A percentile compares a stretch with the other conserved stretches of the same genome.
Conservation (phyloP, 2,329 filamentous ascomycete species). For the Ceratocystiopsis minuta region DNA sequence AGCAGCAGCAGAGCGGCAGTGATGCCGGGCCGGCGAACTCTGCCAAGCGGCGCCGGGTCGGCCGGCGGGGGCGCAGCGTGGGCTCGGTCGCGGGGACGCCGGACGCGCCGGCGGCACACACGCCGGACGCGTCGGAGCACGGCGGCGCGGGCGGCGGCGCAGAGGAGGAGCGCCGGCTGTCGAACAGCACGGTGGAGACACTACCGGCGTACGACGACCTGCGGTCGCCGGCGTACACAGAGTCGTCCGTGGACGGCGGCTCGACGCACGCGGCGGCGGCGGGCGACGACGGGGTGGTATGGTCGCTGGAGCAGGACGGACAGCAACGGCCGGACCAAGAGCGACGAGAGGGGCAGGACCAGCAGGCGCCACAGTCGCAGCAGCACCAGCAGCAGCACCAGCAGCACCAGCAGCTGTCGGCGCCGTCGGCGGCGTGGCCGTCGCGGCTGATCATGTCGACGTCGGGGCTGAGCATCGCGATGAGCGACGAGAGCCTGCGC, state of each 20-base stretch:
- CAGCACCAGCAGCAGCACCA: constrained; percentile 1
- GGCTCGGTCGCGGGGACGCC: too few relatives aligned
- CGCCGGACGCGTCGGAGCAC: too few relatives aligned
- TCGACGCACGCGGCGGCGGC: too few relatives aligned
- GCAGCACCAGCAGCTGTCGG: constrained; percentile 1
- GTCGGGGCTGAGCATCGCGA: constrained; percentile 74
- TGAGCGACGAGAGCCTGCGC: constrained; percentile 73
- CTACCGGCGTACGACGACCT: constrained; percentile 72
- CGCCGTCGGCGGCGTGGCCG: constrained; percentile 39
- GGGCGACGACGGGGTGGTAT: too few relatives aligned
- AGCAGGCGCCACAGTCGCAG: background rate
- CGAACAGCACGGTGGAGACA: constrained; percentile 52
- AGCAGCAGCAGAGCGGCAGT: background rate
- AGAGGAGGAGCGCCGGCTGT: constrained; percentile 33
- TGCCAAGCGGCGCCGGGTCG: too few relatives aligned
- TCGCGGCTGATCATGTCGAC: constrained; percentile 77
- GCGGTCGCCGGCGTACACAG: constrained; percentile 57
- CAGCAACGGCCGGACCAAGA: background rate
- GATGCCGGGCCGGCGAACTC: background rate
- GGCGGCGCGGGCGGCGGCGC: constrained; percentile 10
- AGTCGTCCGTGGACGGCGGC: constrained; percentile 18
- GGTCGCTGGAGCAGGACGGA: too few relatives aligned
- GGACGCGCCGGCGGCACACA: too few relatives aligned
- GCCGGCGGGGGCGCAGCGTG: too few relatives aligned
- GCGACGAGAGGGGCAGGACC: too few relatives aligned